These are phyloP conservation scores for Nicotiana obtusifolia DNA, from an alignment of 257 asterid genomes.

Conservation along the genomic window DNA sequence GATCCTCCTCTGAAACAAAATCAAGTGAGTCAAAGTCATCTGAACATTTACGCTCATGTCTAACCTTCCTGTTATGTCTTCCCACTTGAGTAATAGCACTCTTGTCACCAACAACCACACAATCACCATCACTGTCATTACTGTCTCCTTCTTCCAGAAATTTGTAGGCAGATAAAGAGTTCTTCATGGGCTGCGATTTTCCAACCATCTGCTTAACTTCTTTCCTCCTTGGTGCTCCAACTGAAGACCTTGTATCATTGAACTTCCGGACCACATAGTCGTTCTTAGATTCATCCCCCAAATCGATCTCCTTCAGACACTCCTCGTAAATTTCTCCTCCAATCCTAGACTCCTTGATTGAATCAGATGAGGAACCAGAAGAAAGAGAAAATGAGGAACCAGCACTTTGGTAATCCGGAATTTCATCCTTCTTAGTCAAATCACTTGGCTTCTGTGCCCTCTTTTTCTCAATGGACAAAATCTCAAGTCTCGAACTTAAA, in stretches of 20 bases:
- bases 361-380: conserved; percentile 29
- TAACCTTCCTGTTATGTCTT: conserved; percentile 28
- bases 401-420: conserved; percentile 34
- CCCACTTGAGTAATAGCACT: conserved; percentile 29
- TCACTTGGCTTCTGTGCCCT: conserved; percentile 38
- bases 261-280: background rate
- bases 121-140: conserved; percentile 23
- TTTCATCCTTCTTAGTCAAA: conserved; percentile 21
- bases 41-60: conserved; percentile 32
- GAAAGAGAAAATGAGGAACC: conserved; percentile 40
- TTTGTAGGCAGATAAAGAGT: conserved; percentile 26
- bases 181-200: conserved; percentile 28
- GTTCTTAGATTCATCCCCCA: conserved; percentile 16
- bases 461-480: conserved; percentile 71
- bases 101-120: conserved; percentile 31
- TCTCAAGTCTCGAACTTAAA: conserved; percentile 67
- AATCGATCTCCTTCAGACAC: conserved; percentile 13
- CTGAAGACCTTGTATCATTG: conserved; percentile 18
- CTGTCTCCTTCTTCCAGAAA: conserved; percentile 19
- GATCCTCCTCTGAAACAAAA: conserved; percentile 23
- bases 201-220: conserved; percentile 15
- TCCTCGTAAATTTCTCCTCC: conserved; percentile 25
- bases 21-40: conserved; percentile 42
- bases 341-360: conserved; percentile 23
- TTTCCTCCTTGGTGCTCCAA: conserved; percentile 26